These are phyloP conservation scores for Aciculoconidium aculeatum DNA, from an alignment of 805 yeast species.

Conservation along the genomic window DNA sequence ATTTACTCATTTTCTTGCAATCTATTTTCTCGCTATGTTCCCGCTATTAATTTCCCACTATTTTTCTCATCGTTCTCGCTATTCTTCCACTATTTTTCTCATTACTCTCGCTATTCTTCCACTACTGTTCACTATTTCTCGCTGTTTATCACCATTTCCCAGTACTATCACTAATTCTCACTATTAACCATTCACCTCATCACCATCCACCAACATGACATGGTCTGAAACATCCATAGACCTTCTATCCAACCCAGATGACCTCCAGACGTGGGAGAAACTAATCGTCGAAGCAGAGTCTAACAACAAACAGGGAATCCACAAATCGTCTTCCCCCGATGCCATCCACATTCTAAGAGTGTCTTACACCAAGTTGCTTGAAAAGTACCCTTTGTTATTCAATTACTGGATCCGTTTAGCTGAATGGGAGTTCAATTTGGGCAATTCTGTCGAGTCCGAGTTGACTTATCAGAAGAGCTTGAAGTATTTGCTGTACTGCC, in stretches of 20 bases:
- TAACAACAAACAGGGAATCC: conserved; percentile 21
- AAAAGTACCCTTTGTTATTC: conserved; percentile 43
- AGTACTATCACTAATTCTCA: too few relatives aligned
- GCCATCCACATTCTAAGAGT: conserved; percentile 29
- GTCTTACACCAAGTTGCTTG: conserved; percentile 39
- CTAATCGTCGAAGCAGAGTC: conserved; percentile 27
- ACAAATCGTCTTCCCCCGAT: conserved; percentile 26
- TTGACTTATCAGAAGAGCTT: conserved; percentile 16
- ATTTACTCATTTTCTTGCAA: too few relatives aligned
- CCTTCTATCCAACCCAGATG: conserved; percentile 29
- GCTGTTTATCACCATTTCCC: too few relatives aligned
- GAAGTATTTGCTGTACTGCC: conserved; percentile 34
- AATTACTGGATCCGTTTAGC: conserved; percentile 59
- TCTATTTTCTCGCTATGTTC: too few relatives aligned
- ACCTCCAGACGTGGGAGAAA: conserved; percentile 32
- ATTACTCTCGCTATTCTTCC: too few relatives aligned
- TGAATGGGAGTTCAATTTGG: conserved; percentile 39
- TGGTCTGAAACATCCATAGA: conserved; percentile 29
- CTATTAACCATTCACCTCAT: too few relatives aligned
- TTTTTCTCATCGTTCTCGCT: too few relatives aligned
- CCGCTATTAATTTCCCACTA: too few relatives aligned
- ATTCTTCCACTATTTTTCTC: too few relatives aligned
- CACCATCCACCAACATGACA: conserved; percentile 8
- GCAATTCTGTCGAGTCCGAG: conserved; percentile 32
- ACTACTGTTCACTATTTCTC: too few relatives aligned